These are phyloP conservation scores for Botryotinia convoluta DNA, from an alignment of 2,329 filamentous ascomycete genomes.

Conservation along the genomic window DNA sequence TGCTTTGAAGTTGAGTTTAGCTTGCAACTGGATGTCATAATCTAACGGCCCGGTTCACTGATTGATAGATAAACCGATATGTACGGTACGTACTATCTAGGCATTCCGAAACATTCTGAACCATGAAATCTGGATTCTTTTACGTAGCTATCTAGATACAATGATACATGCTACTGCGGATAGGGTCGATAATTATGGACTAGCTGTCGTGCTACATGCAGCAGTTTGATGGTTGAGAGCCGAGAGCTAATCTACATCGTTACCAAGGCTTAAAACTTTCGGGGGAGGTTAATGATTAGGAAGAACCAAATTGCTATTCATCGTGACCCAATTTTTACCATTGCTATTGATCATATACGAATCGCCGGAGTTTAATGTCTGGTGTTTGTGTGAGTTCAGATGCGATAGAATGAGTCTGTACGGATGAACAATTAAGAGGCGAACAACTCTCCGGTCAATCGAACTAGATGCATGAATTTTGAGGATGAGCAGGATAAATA, in stretches of 20 bases:
- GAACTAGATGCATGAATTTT: background rate
- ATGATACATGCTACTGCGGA: background rate
- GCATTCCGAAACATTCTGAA: slow-evolving; percentile 5
- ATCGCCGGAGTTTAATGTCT: background rate
- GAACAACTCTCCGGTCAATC: background rate
- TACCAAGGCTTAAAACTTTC: background rate
- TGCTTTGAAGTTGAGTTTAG: background rate
- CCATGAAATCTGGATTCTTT: background rate
- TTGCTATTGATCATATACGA: background rate
- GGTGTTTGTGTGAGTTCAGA: background rate
- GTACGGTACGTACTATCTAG: slow-evolving; percentile 4
- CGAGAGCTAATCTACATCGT: background rate
- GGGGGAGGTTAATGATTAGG: background rate
- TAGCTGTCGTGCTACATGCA: background rate
- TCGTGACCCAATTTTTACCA: background rate
- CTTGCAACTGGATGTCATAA: background rate
- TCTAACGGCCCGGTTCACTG: background rate
- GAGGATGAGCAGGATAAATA: background rate
- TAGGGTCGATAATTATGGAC: background rate
- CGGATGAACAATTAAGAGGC: background rate
- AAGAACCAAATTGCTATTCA: background rate
- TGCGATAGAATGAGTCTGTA: background rate
- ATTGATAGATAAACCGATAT: background rate
- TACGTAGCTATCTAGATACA: background rate
- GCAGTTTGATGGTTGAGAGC: background rate